Base-by-base conservation (phyloP, 129 eudicot genomes). In the Flaveria bidentis region DNA sequence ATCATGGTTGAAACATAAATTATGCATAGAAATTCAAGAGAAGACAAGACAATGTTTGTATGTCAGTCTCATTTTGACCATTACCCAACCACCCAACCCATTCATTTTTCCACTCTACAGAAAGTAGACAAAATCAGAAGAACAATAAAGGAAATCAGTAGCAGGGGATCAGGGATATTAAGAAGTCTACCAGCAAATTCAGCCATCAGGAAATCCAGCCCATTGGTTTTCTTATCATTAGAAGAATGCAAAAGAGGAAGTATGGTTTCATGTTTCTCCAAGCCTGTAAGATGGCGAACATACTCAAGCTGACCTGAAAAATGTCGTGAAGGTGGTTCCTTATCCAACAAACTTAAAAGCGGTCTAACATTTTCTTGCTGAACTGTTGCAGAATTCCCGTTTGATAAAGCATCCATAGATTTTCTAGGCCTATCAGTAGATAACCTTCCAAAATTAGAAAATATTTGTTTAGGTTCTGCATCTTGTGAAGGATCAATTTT, bases 311-410 rank as follows among this genome's bases (percentile, higher is more conserved):
- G 96, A 60, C 96, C 97, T 6, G 97, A 91, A 75, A 85, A 84
- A 86, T 86, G 97, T 71, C 93, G 86, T 6, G 98, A 94, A 72
- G 94, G 98, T 55, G 98, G 98, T 84, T 94, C 98, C 83, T 91
- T 94, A 0, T 94, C 98, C 90, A 94, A 85, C 74, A 94, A 81
- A 85, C 98, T 94, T 53, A 94, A 84, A 77, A 94, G 98, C 30
- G 98, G 98, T 7, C 98, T 82, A 14, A 91, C 93, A 53, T 93
- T 87, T 80, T 93, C 98, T 78, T 88, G 98, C 73, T 88, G 95
- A 71, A 42, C 72, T 58, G 84, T 72, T 71, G 81, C 71, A 67
- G 89, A 83, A 78, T 83, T 69, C 73, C 98, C 98, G 80, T 86
- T 83, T 44, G 89, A 79, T 33, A 72, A 84, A 60, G 78, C 78